Evolutionary conservation across 2,329 filamentous ascomycete genomes (phyloP).

Genomic region (Domatiomyces globalis): DNA sequence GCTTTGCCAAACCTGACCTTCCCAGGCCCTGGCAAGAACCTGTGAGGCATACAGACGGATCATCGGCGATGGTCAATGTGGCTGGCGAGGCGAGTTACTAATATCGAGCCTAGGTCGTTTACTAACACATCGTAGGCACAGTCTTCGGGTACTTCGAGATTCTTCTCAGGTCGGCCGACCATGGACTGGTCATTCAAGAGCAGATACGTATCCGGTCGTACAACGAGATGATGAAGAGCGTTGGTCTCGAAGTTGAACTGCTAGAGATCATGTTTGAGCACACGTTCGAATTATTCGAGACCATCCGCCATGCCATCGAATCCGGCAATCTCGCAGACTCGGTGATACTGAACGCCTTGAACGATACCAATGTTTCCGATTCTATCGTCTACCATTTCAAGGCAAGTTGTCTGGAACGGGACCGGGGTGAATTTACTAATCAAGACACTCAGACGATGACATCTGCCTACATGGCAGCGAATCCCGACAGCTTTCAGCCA

Average conservation of each 20-base stretch:
- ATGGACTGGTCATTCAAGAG: conserved; percentile 53
- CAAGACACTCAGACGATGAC: conserved; percentile 53
- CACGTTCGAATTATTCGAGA: conserved; percentile 52
- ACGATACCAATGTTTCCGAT: conserved; percentile 52
- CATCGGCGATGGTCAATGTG: conserved; percentile 88
- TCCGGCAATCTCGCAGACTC: conserved; percentile 41
- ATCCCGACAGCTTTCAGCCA: conserved; percentile 52
- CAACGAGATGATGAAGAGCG: conserved; percentile 53
- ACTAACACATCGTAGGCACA: conserved; percentile 49
- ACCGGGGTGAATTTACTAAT: conserved; percentile 9
- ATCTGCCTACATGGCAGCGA: conserved; percentile 67
- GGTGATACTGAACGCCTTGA: conserved; percentile 56
- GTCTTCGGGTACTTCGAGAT: conserved; percentile 89
- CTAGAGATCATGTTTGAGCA: conserved; percentile 76
- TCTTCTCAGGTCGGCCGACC: conserved; percentile 54
- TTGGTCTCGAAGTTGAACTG: conserved; percentile 54
- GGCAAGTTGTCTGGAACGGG: conserved; percentile 28
- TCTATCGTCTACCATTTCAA: conserved; percentile 73
- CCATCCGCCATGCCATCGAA: conserved; percentile 45
- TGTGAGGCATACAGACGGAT: conserved; percentile 81
- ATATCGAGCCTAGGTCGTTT: conserved; percentile 6
- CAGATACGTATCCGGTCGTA: conserved; percentile 56
- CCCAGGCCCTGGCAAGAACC: conserved; percentile 61
- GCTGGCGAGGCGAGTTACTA: conserved; percentile 66
- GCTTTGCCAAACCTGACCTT: conserved; percentile 8